Evolutionary conservation across 2,329 filamentous ascomycete species (phyloP).

Genomic region (Immersiporthe knoxdaviesiana): DNA sequence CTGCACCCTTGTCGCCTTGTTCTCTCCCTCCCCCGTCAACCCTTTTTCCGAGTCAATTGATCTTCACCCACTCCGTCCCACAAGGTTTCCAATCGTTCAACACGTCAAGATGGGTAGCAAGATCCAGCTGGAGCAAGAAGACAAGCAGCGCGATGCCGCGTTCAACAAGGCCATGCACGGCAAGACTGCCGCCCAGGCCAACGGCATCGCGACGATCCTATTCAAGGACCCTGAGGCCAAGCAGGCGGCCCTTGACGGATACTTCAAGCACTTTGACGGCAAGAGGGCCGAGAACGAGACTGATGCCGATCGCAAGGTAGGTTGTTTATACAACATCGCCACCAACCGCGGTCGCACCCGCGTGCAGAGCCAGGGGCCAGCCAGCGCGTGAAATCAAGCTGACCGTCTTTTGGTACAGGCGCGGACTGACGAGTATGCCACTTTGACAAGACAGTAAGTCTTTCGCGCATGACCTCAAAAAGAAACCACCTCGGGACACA

Average conservation of each 20-base stretch:
- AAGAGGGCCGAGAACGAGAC: constrained; percentile 78
- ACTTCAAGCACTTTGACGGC: constrained; percentile 88
- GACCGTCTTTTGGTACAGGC: constrained; percentile 52
- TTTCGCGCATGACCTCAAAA: too few species aligned
- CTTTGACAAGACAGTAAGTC: constrained; percentile 85
- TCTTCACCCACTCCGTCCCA: neutral
- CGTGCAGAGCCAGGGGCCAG: neutral
- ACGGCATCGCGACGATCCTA: constrained; percentile 81
- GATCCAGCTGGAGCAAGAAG: constrained; percentile 71
- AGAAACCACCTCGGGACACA: neutral
- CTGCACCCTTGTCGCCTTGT: constrained; percentile 4
- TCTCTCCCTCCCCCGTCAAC: neutral
- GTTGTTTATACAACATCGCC: constrained; percentile 34
- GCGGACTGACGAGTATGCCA: constrained; percentile 86
- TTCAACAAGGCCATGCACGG: constrained; percentile 91
- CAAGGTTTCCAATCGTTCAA: constrained; percentile 19
- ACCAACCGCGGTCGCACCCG: neutral
- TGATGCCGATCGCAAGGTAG: constrained; percentile 75
- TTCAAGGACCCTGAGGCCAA: constrained; percentile 68
- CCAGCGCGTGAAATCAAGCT: constrained; percentile 17
- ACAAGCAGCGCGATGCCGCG: constrained; percentile 82
- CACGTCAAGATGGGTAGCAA: constrained; percentile 27
- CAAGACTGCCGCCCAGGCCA: constrained; percentile 66
- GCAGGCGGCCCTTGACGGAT: constrained; percentile 73
- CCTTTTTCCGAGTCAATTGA: constrained; percentile 22